These are phyloP conservation scores for Skeletonema costatum DNA, from an alignment of 108 stramenopile species.

Conservation along the genomic window DNA sequence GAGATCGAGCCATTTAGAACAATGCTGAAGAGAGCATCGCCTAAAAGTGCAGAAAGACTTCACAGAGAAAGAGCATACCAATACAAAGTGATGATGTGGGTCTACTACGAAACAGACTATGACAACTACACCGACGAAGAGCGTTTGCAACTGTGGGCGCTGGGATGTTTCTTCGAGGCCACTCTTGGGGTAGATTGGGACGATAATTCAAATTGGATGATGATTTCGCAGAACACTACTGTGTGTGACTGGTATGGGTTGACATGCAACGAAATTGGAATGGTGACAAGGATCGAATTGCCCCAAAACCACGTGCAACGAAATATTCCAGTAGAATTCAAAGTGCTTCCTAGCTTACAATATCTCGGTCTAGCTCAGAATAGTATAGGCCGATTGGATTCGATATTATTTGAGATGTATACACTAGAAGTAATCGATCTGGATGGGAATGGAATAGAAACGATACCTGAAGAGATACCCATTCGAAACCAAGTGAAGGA, in stretches of 20 bases:
- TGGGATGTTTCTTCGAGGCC: constrained; percentile 4
- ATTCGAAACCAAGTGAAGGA: constrained; percentile 3
- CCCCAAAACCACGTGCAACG: neutral
- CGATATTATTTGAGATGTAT: constrained; percentile 1
- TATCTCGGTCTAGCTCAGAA: constrained; percentile 2
- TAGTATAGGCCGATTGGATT: neutral
- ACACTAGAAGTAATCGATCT: constrained; percentile 7
- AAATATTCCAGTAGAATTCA: neutral
- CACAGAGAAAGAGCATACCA: constrained; percentile 4
- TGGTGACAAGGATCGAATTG: neutral
- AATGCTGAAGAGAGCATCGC: neutral
- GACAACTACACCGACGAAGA: constrained; percentile 7
- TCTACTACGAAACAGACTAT: constrained; percentile 2
- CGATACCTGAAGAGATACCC: neutral
- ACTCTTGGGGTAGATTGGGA: neutral
- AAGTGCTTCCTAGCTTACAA: constrained; percentile 1
- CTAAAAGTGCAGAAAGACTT: neutral
- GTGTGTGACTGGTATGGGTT: constrained; percentile 1
- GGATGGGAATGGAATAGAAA: constrained; percentile 2
- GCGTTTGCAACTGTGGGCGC: constrained; percentile 1
- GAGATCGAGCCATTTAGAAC: constrained; percentile 4
- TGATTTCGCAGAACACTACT: neutral
- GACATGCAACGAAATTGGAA: neutral
- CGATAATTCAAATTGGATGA: neutral
- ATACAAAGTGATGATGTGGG: neutral